A percentile compares a stretch with the other conserved stretches of the same genome.
Evolutionary conservation across 2,329 filamentous ascomycete genomes (phyloP).

Genomic region (Lomentospora prolificans): DNA sequence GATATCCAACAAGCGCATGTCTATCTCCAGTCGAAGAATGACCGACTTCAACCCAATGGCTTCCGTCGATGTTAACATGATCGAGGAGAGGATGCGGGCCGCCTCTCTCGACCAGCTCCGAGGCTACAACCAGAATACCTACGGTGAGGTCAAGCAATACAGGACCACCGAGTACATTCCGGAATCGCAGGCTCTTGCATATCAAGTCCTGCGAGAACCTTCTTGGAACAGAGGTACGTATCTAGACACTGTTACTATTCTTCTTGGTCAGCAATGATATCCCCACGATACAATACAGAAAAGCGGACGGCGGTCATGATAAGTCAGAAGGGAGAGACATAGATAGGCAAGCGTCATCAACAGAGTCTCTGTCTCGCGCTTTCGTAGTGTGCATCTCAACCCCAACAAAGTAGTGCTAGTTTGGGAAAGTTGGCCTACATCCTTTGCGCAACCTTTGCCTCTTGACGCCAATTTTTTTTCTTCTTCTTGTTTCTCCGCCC

Average conservation of each 20-base stretch:
- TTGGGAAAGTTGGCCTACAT: constrained; percentile 2
- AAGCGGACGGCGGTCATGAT: too few species aligned
- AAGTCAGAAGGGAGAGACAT: not conserved
- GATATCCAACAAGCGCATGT: constrained; percentile 41
- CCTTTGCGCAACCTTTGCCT: constrained; percentile 2
- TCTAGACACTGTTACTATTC: constrained; percentile 6
- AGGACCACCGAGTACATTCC: constrained; percentile 42
- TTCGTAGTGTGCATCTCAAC: too few species aligned
- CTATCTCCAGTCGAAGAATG: constrained; percentile 39
- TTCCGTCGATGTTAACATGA: constrained; percentile 43
- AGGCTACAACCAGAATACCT: constrained; percentile 49
- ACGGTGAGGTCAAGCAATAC: constrained; percentile 44
- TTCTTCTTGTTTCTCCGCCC: too few species aligned
- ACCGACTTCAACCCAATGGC: constrained; percentile 46
- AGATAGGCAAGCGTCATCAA: constrained; percentile 8
- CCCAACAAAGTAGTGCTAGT: constrained; percentile 2
- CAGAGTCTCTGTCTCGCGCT: too few species aligned
- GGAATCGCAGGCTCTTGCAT: constrained; percentile 43
- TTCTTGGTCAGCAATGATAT: too few species aligned
- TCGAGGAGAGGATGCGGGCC: constrained; percentile 52
- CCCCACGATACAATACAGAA: too few species aligned
- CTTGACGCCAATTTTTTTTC: too few species aligned
- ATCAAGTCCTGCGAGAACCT: constrained; percentile 52
- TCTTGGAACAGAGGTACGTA: constrained; percentile 56
- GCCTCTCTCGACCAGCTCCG: constrained; percentile 49